Percentiles rank a stretch among this genome's conserved stretches.
phyloP scores from a whole-genome alignment of 257 asterid genomes.

The Jaltomata sinuosa region DNA sequence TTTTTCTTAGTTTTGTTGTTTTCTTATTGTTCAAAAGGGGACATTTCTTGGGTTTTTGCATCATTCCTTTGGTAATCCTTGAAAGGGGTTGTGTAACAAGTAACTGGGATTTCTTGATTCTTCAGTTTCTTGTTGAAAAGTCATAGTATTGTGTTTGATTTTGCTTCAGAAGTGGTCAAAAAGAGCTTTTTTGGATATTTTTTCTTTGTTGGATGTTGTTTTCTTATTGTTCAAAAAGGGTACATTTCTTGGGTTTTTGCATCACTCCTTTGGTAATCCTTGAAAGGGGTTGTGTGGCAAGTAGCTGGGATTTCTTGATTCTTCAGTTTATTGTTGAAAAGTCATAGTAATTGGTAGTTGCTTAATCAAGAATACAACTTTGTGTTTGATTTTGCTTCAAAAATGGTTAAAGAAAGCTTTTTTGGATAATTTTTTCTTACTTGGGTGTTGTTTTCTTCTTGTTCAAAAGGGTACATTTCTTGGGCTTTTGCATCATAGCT shows the following conservation, averaged over 20 bases:
- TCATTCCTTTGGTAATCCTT: neutral
- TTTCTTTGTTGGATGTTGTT: neutral
- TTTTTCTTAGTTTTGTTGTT: too few species aligned
- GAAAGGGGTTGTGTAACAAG: neutral
- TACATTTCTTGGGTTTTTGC: neutral
- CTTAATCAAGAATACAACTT: neutral
- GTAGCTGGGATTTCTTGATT: neutral
- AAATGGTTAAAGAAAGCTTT: neutral
- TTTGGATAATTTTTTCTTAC: neutral
- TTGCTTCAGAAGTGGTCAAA: neutral
- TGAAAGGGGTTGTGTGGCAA: neutral
- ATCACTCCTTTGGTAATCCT: neutral
- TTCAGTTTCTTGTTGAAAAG: neutral
- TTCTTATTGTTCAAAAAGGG: neutral
- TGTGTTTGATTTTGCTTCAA: neutral
- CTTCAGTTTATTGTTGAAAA: neutral
- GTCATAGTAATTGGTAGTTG: neutral
- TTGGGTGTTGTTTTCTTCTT: neutral
- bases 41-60: neutral
- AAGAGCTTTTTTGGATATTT: neutral
- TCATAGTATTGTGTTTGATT: neutral
- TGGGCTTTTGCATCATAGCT: neutral
- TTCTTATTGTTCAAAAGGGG: neutral
- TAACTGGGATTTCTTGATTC: neutral
- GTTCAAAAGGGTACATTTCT: neutral